Evolutionary conservation across 2,329 filamentous ascomycete genomes (phyloP), one percentile per base, ranked within the genome.

Genomic region (Clonostachys rosea): DNA sequence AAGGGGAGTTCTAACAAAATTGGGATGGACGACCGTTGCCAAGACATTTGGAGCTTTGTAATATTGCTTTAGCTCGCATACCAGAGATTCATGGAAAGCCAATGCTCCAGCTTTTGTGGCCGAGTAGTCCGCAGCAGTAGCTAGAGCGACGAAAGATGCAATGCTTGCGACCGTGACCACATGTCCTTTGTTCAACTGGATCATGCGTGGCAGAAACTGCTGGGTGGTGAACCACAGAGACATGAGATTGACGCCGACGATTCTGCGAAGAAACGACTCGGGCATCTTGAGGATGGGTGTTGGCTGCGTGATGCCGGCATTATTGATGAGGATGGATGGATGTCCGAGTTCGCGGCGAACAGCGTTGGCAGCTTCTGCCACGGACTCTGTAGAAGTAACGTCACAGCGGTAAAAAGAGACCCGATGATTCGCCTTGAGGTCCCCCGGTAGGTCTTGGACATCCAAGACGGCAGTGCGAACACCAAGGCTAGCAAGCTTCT

Each of bases 301-400:
- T 41, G 80, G 81, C 42, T 71, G 72, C 10, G 75, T 77, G 42
- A 85, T 74, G 50, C 84, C 84, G 6, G 84, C 84, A 57, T 87
- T 88, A 68, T 87, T 87, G 68, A 87, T 82, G 3, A 89, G 71
- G 47, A 89, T 71, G 0, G 84, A 86, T 0, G 86, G 85, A 43
- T 78, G 59, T 18, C 84, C 85, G 34, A 86, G 65, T 5, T 67
- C 60, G 9, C 59, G 52, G 4, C 65, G 62, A 12, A 77, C 48
- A 1, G 59, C 52, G 5, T 60, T 54, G 33, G 74, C 74, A 1
- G 66, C 70, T 3, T 63, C 59, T 16, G 66, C 61, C 3, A 82
- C 71, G 1, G 71, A 70, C 6, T 70, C 63, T 14, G 70, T 58
- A 2, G 68, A 68, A 5, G 65, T 69, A 1, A 73, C 55, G 41